Conservation (phyloP, 2,329 filamentous ascomycete species). For the Fusarium odoratissimum region DNA sequence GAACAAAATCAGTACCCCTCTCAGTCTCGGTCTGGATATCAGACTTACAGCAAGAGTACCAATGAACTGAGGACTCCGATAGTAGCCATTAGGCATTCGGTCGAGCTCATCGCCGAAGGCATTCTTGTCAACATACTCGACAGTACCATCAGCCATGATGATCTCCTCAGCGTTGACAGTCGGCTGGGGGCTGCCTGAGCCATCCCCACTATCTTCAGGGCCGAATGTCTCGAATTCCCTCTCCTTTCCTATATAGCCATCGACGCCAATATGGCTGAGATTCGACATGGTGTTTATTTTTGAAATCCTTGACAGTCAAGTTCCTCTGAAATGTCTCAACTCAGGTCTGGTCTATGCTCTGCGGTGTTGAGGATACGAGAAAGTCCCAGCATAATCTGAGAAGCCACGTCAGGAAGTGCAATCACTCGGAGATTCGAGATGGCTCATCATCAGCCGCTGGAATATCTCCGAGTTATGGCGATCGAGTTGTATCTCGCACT, state of each 20-base stretch:
- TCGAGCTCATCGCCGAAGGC: slow-evolving; percentile 56
- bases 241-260: slow-evolving; percentile 5
- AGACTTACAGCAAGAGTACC: slow-evolving; percentile 52
- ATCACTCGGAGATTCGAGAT: background rate
- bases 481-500: background rate
- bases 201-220: background rate
- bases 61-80: slow-evolving; percentile 53
- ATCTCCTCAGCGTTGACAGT: slow-evolving; percentile 45
- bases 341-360: slow-evolving; percentile 1
- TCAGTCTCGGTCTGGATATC: no score
- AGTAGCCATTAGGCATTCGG: slow-evolving; percentile 56
- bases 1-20: background rate
- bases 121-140: slow-evolving; percentile 56
- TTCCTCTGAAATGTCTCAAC: background rate
- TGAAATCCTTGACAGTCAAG: background rate
- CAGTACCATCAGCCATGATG: slow-evolving; percentile 54
- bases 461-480: background rate
- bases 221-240: background rate
- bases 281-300: background rate
- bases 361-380: background rate
- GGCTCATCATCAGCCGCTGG: background rate
- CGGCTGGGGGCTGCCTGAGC: slow-evolving; percentile 15
- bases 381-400: background rate
- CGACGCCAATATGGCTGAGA: slow-evolving; percentile 1
- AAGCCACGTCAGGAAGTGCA: background rate